Evolutionary conservation across 2,329 filamentous ascomycete genomes (phyloP).

Genomic region (Emergomyces orientalis): DNA sequence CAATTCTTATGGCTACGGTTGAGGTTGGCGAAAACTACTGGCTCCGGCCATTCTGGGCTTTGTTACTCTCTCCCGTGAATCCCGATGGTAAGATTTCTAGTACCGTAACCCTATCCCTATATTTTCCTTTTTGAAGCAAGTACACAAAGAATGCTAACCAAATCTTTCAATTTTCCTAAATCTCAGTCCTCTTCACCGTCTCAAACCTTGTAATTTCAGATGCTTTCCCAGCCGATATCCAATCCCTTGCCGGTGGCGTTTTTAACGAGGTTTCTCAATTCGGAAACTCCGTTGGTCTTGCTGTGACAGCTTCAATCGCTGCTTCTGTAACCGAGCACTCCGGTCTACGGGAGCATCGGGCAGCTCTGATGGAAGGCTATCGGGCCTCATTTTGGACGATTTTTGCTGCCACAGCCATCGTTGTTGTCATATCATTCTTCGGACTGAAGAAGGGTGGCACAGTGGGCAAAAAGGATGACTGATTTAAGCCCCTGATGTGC

Average conservation of each 20-base stretch:
- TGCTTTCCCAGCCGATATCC: not conserved
- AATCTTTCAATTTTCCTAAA: not conserved
- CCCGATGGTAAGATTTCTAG: conserved; percentile 11
- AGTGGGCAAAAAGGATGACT: not conserved
- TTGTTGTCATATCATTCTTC: not conserved
- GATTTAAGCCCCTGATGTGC: not conserved
- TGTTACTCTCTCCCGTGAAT: conserved; percentile 14
- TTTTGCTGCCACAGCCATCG: not conserved
- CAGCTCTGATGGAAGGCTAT: not conserved
- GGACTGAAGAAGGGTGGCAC: not conserved
- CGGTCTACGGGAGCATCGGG: not conserved
- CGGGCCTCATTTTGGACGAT: not conserved
- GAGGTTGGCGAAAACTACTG: conserved; percentile 12
- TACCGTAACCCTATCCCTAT: not conserved
- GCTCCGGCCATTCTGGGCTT: conserved; percentile 11
- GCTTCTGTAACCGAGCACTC: not conserved
- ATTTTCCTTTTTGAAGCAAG: not conserved
- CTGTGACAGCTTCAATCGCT: not conserved
- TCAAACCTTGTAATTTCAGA: not conserved
- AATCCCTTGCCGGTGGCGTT: not conserved
- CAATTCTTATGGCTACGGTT: conserved; percentile 14
- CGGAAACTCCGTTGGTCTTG: not conserved
- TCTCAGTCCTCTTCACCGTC: not conserved
- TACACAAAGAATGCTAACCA: not conserved
- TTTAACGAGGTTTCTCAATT: not conserved